phyloP scores from a whole-genome alignment of 805 yeast species.

The Candida incommunis region DNA sequence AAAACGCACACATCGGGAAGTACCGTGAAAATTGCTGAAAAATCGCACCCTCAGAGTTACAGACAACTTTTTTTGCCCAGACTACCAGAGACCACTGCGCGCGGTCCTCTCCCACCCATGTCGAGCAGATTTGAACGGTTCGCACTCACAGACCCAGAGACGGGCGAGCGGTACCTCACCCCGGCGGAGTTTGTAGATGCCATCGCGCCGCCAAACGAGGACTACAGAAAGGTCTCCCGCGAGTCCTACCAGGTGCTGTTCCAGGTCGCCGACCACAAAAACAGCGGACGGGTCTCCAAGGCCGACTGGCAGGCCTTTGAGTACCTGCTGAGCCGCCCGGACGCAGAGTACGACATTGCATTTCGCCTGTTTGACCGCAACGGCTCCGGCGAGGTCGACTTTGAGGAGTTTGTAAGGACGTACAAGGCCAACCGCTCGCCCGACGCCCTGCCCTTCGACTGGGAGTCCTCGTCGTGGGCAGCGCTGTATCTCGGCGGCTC shows the following conservation, averaged over 20 bases:
- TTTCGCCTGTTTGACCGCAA: constrained; percentile 29
- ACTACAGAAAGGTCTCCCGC: constrained; percentile 38
- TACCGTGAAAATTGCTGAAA: no score
- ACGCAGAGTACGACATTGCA: constrained; percentile 40
- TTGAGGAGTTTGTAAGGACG: constrained; percentile 24
- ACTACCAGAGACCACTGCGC: no score
- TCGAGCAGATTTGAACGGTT: not conserved
- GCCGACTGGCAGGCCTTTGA: constrained; percentile 67
- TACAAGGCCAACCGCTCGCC: constrained; percentile 23
- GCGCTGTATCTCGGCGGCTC: constrained; percentile 25
- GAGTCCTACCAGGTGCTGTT: constrained; percentile 61
- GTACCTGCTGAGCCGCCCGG: constrained; percentile 36
- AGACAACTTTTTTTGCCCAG: not conserved
- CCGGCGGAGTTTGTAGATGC: constrained; percentile 30
- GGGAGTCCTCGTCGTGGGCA: constrained; percentile 27
- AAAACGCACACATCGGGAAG: no score
- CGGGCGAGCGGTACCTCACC: constrained; percentile 21
- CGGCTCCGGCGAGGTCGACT: constrained; percentile 25
- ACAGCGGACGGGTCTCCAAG: constrained; percentile 52
- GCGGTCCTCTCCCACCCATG: no score
- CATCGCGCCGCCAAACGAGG: constrained; percentile 29
- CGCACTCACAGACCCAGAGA: constrained; percentile 4
- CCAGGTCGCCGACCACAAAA: constrained; percentile 60
- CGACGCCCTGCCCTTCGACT: constrained; percentile 27
- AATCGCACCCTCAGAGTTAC: no score